A percentile compares a stretch with the other conserved stretches of the same genome.
phyloP scores from a whole-genome alignment of 352 stramenopile genomes.

The Phytophthora sp. region DNA sequence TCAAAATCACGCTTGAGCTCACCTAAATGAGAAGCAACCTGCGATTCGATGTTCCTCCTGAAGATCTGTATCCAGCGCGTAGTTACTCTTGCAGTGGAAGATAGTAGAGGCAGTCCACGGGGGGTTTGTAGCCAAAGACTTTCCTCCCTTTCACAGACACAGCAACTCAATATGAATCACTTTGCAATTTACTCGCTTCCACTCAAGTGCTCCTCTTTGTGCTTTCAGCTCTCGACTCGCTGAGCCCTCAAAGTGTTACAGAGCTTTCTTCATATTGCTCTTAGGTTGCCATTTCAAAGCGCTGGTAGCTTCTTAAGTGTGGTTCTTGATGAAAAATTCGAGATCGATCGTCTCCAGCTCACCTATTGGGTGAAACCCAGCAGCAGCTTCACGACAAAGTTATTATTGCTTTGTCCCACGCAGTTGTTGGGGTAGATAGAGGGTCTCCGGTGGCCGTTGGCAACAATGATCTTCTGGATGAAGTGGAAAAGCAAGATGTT shows the following conservation, averaged over 20 bases:
- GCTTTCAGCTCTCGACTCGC: not conserved
- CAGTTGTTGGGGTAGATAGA: constrained; percentile 22
- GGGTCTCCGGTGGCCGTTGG: not conserved
- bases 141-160: constrained; percentile 4
- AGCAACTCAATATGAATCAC: not conserved
- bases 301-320: constrained; percentile 16
- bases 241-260: not conserved
- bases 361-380: not conserved
- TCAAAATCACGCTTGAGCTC: too few relatives aligned
- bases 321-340: constrained; percentile 1
- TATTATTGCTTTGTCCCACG: constrained; percentile 16
- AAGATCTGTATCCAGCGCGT: too few relatives aligned
- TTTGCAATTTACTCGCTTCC: not conserved
- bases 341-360: not conserved
- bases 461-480: not conserved
- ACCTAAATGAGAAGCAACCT: too few relatives aligned
- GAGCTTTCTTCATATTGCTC: too few relatives aligned
- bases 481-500: constrained; percentile 24
- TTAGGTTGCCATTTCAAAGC: not conserved
- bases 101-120: not conserved
- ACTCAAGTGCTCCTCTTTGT: not conserved
- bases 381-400: constrained; percentile 2
- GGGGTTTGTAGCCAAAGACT: not conserved
- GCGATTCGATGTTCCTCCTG: too few relatives aligned
- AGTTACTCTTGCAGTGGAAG: too few relatives aligned